phyloP scores from a whole-genome alignment of 2,329 filamentous ascomycete species.

The Exophiala lecanii-corni region DNA sequence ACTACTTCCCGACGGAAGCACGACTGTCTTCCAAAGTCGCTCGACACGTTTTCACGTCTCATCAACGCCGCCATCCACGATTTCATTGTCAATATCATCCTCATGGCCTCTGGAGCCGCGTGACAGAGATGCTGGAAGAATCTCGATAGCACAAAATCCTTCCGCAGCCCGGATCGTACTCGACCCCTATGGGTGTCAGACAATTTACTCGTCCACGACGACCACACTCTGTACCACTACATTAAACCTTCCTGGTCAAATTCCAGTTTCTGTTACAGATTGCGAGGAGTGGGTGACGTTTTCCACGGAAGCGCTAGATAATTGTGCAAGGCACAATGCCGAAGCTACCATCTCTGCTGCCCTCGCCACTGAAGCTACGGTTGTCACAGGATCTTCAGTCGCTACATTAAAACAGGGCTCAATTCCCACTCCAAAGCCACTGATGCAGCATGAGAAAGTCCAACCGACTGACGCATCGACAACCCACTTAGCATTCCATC shows the following conservation, averaged over 20 bases:
- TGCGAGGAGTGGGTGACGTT: slow-evolving; percentile 26
- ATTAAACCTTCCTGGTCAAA: slow-evolving; percentile 13
- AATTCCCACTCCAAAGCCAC: too few relatives aligned
- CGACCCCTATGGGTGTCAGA: slow-evolving; percentile 23
- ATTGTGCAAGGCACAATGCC: slow-evolving; percentile 3
- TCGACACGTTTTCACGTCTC: slow-evolving; percentile 11
- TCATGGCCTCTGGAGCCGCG: background rate
- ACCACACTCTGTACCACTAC: slow-evolving; percentile 21
- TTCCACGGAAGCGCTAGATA: slow-evolving; percentile 17
- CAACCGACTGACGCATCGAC: too few relatives aligned
- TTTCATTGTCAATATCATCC: background rate
- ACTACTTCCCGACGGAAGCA: slow-evolving; percentile 18
- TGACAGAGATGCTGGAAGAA: slow-evolving; percentile 1
- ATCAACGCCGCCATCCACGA: background rate
- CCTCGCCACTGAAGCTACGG: background rate
- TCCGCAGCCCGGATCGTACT: slow-evolving; percentile 15
- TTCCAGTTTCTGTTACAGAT: slow-evolving; percentile 22
- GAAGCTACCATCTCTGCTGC: background rate
- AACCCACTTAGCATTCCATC: too few relatives aligned
- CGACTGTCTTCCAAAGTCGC: slow-evolving; percentile 19
- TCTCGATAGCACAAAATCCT: too few relatives aligned
- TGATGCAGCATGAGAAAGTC: too few relatives aligned
- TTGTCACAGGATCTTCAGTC: background rate
- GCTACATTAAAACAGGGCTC: background rate
- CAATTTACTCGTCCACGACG: slow-evolving; percentile 18